Conservation (phyloP, 2,329 filamentous ascomycete species). For the Fusarium sp. region DNA sequence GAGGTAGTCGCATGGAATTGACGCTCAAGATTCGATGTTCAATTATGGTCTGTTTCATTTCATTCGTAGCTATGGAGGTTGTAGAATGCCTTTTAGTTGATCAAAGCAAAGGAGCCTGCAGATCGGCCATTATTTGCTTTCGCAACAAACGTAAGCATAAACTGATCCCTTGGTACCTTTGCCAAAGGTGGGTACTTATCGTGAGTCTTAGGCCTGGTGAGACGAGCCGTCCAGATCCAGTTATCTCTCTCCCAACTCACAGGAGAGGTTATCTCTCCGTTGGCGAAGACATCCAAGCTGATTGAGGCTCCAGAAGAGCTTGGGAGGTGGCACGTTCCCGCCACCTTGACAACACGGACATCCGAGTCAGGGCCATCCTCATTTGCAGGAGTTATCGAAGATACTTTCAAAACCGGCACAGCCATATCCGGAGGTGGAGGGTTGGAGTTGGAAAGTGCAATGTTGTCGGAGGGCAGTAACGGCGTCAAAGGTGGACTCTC, state of each 20-base stretch:
- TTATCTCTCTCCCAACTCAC: background rate
- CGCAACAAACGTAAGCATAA: background rate
- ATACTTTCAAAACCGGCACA: background rate
- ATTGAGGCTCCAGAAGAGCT: rapidly evolving
- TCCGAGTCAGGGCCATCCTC: rapidly evolving
- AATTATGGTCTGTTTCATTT: no score
- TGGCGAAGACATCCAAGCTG: background rate
- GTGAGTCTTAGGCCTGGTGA: background rate
- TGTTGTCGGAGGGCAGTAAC: background rate
- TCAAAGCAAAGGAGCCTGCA: background rate
- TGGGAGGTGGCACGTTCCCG: rapidly evolving
- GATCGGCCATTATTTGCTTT: background rate
- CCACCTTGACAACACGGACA: background rate
- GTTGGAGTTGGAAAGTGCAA: background rate
- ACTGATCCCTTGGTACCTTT: constrained; percentile 2
- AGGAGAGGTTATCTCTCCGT: background rate
- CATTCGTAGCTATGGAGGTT: no score
- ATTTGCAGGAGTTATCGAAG: rapidly evolving
- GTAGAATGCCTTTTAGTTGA: background rate
- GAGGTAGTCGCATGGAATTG: no score
- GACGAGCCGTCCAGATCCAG: background rate
- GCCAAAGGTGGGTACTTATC: background rate
- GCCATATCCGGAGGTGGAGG: rapidly evolving
- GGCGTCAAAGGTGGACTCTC: background rate
- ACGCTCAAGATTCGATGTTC: no score